These are phyloP conservation scores for Elsinoe arachidis DNA, from an alignment of 2,329 filamentous ascomycete species.

Conservation along the genomic window DNA sequence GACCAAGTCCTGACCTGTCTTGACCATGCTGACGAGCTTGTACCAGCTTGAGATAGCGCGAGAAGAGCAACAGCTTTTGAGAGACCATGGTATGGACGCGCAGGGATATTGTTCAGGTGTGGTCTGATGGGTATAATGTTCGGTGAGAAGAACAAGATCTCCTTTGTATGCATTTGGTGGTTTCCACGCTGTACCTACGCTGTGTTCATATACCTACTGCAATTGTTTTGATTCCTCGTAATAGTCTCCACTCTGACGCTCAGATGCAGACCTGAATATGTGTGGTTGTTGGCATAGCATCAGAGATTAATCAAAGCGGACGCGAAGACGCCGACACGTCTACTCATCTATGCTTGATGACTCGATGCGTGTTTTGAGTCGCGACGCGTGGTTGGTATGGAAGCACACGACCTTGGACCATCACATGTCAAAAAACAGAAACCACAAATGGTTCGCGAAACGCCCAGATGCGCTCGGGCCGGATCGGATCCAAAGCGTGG, in stretches of 20 bases:
- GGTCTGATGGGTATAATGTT: background rate
- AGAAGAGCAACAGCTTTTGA: conserved; percentile 5
- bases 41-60: background rate
- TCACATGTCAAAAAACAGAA: background rate
- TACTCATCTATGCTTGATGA: background rate
- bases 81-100: background rate
- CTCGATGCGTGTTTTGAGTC: background rate
- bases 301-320: background rate
- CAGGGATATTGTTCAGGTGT: background rate
- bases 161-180: background rate
- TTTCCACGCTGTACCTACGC: background rate
- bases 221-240: background rate
- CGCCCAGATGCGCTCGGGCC: conserved; percentile 2
- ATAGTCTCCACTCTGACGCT: background rate
- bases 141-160: background rate
- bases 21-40: conserved; percentile 5
- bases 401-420: background rate
- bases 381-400: background rate
- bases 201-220: background rate
- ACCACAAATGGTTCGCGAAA: background rate
- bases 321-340: background rate
- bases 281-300: background rate
- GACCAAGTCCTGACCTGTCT: conserved; percentile 1
- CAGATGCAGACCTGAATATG: background rate
- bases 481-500: background rate